Percentiles rank a stretch among this genome's conserved stretches.
Evolutionary conservation across 2,329 filamentous ascomycete species (phyloP).

Genomic region (Verticillium longisporum): DNA sequence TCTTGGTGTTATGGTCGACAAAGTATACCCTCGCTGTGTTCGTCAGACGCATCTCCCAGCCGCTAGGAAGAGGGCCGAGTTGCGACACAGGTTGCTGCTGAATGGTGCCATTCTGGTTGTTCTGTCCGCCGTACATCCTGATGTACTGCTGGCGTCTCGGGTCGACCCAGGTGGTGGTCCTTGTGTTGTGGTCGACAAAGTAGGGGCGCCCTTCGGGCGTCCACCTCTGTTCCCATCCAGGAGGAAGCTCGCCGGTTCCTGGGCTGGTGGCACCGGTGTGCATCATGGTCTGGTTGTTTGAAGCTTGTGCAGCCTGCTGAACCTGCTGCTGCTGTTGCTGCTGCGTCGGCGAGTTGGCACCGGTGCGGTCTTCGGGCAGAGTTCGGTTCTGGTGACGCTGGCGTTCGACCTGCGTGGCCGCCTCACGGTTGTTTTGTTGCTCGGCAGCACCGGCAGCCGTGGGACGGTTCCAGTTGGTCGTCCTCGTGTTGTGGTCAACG

Average conservation of each 20-base stretch:
- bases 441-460: constrained; percentile 71
- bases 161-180: constrained; percentile 98
- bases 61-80: constrained; percentile 87
- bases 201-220: constrained; percentile 93
- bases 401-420: constrained; percentile 87
- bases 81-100: constrained; percentile 98
- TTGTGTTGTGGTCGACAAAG: constrained; percentile 97
- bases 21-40: constrained; percentile 98
- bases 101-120: constrained; percentile 76
- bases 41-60: constrained; percentile 99
- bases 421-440: constrained; percentile 73
- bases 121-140: constrained; percentile 88
- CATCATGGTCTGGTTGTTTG: constrained; percentile 75
- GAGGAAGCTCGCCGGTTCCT: constrained; percentile 87
- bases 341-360: constrained; percentile 81
- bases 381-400: constrained; percentile 93
- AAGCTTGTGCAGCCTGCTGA: constrained; percentile 26
- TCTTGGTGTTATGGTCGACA: constrained; percentile 99
- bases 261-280: constrained; percentile 91
- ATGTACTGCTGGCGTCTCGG: constrained; percentile 97
- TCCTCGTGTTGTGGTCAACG: constrained; percentile 94
- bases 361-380: constrained; percentile 89
- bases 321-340: constrained; percentile 38
- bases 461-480: constrained; percentile 93
- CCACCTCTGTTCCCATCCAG: constrained; percentile 93